Base-by-base conservation (phyloP, 1,284 basidiomycete genomes). In the Golubevia pallescens region DNA sequence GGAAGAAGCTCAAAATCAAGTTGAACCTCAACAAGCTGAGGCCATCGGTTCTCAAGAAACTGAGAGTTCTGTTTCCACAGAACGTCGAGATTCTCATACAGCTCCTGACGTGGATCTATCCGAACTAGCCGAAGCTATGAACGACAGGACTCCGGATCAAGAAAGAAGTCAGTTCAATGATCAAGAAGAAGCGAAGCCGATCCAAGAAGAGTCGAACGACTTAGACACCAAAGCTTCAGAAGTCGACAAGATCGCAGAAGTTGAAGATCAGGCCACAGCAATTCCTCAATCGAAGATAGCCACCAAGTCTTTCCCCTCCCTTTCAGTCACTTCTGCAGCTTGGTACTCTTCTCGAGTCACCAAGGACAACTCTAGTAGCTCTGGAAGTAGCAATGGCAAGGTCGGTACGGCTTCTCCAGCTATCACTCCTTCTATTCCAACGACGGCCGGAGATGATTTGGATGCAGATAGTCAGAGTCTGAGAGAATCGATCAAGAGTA, bases 271-370 rank as follows among this genome's bases (percentile, higher is more conserved):
- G 8, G 8, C 42, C 16, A 48, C 42, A 13, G 42, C 42, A 10
- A 48, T 48, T 16, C 16, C 42, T 48, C 42, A 48, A 48, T 16
- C 42, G 10, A 48, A 10, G 8, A 10, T 16, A 16, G 10, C 42
- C 42, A 48, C 16, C 20, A 74, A 74, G 69, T 68, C 73, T 6
- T 74, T 74, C 19, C 70, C 73, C 0, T 72, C 70, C n/a, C 71
- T 74, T 58, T 74, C 73, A 21, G 68, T 74, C 23, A 74, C 73
- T 2, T 72, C 73, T 6, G 73, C 73, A n/a, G 73, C 73, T 19
- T 74, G 73, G 73, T 74, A 74, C 70, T 69, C 69, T 55, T 66
- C 72, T 10, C 71, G 72, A 61, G 61, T 63, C 1, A 38, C 67
- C 14, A 69, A 71, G 14, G 59, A 68, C 42, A 70, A 74, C 54